Conservation (phyloP, 345 rosid species). For the Salix dunnii region DNA sequence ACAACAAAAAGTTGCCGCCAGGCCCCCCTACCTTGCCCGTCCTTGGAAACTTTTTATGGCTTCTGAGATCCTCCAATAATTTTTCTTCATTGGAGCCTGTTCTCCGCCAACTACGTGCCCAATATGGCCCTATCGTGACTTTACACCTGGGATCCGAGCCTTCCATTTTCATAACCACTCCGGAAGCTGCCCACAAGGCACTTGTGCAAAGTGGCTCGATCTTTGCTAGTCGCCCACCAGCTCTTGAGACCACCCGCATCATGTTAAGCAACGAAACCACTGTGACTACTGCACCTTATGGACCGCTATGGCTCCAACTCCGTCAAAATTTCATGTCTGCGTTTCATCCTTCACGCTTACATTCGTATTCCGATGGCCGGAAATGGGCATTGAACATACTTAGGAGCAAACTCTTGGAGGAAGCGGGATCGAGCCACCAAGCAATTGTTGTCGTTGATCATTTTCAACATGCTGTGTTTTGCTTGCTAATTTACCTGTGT, state of each 20-base stretch:
- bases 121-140: conserved; percentile 15
- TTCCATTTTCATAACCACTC: conserved; percentile 15
- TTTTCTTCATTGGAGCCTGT: conserved; percentile 10
- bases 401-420: neutral
- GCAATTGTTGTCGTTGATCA: neutral
- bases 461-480: conserved; percentile 8
- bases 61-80: conserved; percentile 5
- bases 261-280: conserved; percentile 5
- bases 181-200: conserved; percentile 11
- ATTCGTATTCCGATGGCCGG: conserved; percentile 1
- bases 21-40: conserved; percentile 6
- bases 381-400: conserved; percentile 6
- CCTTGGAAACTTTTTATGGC: conserved; percentile 7
- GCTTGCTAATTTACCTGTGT: conserved; percentile 12
- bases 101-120: conserved; percentile 11
- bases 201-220: neutral
- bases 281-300: conserved; percentile 6
- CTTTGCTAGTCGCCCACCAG: conserved; percentile 13
- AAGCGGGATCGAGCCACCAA: neutral
- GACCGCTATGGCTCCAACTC: neutral
- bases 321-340: conserved; percentile 4
- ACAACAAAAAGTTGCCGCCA: conserved; percentile 3
- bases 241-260: neutral
- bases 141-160: conserved; percentile 13
- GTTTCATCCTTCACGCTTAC: neutral